A percentile compares a stretch with the other conserved stretches of the same genome.
phyloP scores from a whole-genome alignment of 2,329 filamentous ascomycete species.

The Cytospora mali region DNA sequence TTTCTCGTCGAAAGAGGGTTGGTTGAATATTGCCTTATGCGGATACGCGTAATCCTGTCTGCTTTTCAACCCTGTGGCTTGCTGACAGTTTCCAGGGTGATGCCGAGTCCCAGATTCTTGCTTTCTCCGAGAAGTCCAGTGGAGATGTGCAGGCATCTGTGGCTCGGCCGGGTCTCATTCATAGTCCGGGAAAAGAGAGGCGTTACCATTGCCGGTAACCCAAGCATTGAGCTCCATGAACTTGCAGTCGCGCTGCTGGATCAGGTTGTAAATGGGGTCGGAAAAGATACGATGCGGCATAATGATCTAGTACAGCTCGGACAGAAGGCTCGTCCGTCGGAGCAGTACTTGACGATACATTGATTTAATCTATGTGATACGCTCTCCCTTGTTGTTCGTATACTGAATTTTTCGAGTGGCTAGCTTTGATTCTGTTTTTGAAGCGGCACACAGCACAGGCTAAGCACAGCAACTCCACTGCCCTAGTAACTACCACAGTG shows the following conservation, averaged over 20 bases:
- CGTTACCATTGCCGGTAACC: slow-evolving; percentile 37
- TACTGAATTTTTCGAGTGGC: too few species aligned
- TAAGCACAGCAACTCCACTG: too few species aligned
- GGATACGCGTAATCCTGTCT: slow-evolving; percentile 41
- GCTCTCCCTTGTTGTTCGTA: too few species aligned
- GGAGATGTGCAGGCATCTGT: slow-evolving; percentile 42
- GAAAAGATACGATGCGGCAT: slow-evolving; percentile 49
- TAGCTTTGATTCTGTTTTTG: too few species aligned
- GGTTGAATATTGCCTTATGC: slow-evolving; percentile 47
- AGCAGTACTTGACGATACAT: not conserved
- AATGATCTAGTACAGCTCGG: slow-evolving; percentile 46
- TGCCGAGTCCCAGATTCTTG: slow-evolving; percentile 47
- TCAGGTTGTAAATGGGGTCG: slow-evolving; percentile 48
- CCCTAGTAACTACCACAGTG: too few species aligned
- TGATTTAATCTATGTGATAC: too few species aligned
- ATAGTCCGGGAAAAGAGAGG: not conserved
- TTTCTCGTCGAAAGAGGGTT: slow-evolving; percentile 32
- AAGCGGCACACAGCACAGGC: too few species aligned
- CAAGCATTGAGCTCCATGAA: slow-evolving; percentile 40
- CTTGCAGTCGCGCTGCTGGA: slow-evolving; percentile 48
- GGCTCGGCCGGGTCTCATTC: slow-evolving; percentile 48
- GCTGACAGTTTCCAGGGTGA: slow-evolving; percentile 44
- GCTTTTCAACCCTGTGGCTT: not conserved
- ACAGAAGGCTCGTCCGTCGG: slow-evolving; percentile 17
- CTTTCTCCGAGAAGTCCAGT: slow-evolving; percentile 42